Conservation (phyloP, 2,329 filamentous ascomycete species). For the Colletotrichum somersetense region DNA sequence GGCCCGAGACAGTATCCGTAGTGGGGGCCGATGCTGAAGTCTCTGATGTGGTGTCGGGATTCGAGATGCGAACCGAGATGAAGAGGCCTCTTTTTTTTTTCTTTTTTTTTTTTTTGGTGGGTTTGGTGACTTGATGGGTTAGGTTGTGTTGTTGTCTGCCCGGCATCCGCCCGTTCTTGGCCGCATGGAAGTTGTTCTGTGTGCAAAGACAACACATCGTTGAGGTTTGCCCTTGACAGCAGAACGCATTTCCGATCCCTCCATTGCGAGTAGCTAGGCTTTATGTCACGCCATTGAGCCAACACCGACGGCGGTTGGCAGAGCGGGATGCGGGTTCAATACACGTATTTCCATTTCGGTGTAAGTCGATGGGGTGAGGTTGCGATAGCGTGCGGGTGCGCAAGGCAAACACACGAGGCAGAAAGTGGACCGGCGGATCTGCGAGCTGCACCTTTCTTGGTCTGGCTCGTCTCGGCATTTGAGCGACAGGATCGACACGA, state of each 20-base stretch:
- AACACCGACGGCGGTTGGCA: neutral
- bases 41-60: neutral
- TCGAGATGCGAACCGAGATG: slow-evolving; percentile 29
- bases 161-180: neutral
- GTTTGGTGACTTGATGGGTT: neutral
- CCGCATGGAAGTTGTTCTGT: neutral
- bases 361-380: slow-evolving; percentile 4
- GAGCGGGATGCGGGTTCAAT: neutral
- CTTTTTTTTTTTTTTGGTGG: neutral
- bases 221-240: neutral
- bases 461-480: slow-evolving; percentile 25
- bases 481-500: slow-evolving; percentile 24
- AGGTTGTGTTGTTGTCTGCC: neutral
- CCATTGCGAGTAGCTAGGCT: neutral
- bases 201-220: neutral
- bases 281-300: neutral
- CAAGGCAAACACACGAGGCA: slow-evolving; percentile 6
- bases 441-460: neutral
- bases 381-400: neutral
- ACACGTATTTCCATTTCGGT: neutral
- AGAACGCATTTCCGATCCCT: neutral
- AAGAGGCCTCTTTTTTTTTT: neutral
- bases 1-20: neutral
- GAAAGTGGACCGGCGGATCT: slow-evolving; percentile 12
- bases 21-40: neutral